Conservation (phyloP, 257 asterid species). For the Solanum pinnatisectum region DNA sequence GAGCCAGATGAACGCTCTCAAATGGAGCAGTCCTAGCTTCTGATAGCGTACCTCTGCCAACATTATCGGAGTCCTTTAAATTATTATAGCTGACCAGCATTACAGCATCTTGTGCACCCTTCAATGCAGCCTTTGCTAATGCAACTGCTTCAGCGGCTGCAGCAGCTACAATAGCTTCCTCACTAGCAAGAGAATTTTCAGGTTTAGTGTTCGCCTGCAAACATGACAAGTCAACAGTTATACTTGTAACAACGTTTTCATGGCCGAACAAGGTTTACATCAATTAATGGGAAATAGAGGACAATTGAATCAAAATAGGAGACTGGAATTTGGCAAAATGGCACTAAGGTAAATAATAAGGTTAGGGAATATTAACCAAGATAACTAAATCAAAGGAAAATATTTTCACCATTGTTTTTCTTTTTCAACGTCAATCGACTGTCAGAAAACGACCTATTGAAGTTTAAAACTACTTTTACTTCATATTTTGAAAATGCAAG, state of each 20-base stretch:
- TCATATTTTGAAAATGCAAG: background rate
- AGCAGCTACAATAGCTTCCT: constrained; percentile 72
- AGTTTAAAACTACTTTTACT: background rate
- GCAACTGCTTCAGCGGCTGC: constrained; percentile 94
- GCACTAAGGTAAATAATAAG: background rate
- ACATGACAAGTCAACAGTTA: constrained; percentile 4
- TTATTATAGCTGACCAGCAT: constrained; percentile 34
- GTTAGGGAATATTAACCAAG: background rate
- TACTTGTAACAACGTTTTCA: constrained; percentile 45
- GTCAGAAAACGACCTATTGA: background rate
- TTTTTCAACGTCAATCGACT: background rate
- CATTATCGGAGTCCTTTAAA: constrained; percentile 17
- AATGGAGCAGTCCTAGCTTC: constrained; percentile 2
- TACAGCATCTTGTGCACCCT: constrained; percentile 82
- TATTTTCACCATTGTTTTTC: background rate
- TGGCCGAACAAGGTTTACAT: constrained; percentile 24
- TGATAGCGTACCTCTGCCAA: background rate
- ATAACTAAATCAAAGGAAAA: background rate
- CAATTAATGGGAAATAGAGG: background rate
- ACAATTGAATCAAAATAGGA: background rate
- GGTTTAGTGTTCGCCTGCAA: constrained; percentile 46
- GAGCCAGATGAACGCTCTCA: constrained; percentile 22
- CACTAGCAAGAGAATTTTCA: constrained; percentile 42
- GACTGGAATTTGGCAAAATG: background rate
- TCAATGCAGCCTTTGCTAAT: constrained; percentile 78